Conservation (phyloP, 495 filamentous ascomycete species). For the Neurospora sp. region DNA sequence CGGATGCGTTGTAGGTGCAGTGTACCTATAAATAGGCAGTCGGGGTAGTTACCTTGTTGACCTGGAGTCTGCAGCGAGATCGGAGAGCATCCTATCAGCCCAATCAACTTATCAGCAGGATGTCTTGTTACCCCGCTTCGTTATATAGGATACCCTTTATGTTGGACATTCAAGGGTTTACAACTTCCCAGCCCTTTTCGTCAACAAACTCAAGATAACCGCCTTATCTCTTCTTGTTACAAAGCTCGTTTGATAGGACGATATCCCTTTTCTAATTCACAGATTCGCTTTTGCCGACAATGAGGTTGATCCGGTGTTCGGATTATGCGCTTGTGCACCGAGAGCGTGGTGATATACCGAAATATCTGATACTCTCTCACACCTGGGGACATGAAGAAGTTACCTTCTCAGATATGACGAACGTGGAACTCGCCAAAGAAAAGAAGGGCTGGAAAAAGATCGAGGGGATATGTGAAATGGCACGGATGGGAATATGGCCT, state of each 20-base stretch:
- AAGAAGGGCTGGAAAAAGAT: slow-evolving; percentile 20
- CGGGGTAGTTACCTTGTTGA: neutral
- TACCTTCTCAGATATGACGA: slow-evolving; percentile 6
- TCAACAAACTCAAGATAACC: no score
- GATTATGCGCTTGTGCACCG: neutral
- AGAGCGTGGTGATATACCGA: no score
- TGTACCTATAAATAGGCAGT: neutral
- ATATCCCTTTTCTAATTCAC: no score
- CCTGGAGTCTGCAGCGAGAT: neutral
- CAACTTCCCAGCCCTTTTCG: no score
- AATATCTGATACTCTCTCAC: slow-evolving; percentile 9
- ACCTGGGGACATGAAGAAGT: slow-evolving; percentile 13
- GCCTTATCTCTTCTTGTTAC: no score
- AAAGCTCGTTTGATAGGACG: no score
- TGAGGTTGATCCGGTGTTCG: neutral
- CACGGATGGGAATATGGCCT: neutral
- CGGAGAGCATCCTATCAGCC: neutral
- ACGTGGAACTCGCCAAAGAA: neutral
- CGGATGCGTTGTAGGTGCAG: no score
- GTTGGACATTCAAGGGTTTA: no score
- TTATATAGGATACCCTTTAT: no score
- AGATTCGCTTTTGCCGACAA: no score
- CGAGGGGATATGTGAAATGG: slow-evolving; percentile 6
- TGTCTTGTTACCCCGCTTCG: neutral
- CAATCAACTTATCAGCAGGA: neutral